phyloP scores from a whole-genome alignment of 2,329 filamentous ascomycete genomes.

The Ophiostoma angusticollis region DNA sequence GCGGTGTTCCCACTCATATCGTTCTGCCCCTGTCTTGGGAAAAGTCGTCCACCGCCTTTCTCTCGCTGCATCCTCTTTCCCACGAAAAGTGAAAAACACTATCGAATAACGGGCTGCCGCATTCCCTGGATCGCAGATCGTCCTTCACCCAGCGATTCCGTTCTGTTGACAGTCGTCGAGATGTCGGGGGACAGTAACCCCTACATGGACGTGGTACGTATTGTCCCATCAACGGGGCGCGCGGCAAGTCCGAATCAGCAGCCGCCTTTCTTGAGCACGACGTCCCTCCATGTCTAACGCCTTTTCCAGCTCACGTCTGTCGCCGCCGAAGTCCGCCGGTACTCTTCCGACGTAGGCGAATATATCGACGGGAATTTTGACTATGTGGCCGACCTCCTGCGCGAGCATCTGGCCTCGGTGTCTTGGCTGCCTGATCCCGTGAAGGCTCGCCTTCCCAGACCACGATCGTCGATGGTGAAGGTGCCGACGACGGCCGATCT shows the following conservation, averaged over 20 bases:
- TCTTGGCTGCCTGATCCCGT: slow-evolving; percentile 62
- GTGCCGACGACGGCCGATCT: slow-evolving; percentile 20
- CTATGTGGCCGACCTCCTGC: slow-evolving; percentile 54
- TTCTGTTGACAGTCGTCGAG: not conserved
- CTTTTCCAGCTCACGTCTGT: slow-evolving; percentile 35
- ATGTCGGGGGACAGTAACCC: slow-evolving; percentile 17
- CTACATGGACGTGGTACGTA: slow-evolving; percentile 15
- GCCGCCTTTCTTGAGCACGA: too few species aligned
- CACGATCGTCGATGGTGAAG: slow-evolving; percentile 25
- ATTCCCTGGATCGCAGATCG: too few species aligned
- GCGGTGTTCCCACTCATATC: too few species aligned
- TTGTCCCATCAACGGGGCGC: too few species aligned
- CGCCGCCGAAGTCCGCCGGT: slow-evolving; percentile 52
- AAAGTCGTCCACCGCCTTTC: too few species aligned
- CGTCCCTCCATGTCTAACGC: not conserved
- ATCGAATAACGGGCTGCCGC: not conserved
- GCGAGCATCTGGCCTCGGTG: slow-evolving; percentile 53
- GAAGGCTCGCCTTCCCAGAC: slow-evolving; percentile 43
- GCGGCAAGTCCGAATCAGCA: too few species aligned
- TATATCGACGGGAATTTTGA: slow-evolving; percentile 75
- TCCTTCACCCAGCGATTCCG: not conserved
- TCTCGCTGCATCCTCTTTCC: slow-evolving; percentile 4
- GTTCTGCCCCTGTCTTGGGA: too few species aligned
- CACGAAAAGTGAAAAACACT: not conserved
- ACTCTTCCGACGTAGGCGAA: slow-evolving; percentile 61